Base-by-base conservation (phyloP, 139 green algal species). In the Chlamydomonas sphaeroides region DNA sequence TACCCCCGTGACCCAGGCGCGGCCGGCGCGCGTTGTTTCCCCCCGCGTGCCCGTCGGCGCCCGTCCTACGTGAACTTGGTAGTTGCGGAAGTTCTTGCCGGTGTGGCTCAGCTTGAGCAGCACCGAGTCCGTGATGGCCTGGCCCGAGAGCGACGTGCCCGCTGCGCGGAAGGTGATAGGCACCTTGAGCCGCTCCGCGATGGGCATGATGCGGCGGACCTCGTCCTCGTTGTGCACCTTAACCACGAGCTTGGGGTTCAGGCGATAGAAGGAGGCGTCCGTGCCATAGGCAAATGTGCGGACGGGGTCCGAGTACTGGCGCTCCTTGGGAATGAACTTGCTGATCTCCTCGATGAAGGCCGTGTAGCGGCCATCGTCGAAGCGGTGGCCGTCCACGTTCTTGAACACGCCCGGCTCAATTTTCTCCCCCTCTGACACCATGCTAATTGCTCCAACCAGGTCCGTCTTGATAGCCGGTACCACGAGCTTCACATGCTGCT, bases 101-200 rank as follows among this genome's bases (percentile, higher is more conserved):
- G 93, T 96, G 87, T 99, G 97, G 84, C 91, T 96, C 42, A 99
- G 89, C 95, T 99, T 99, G 7, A 99, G 84, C 72, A 99, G 92
- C 49, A 99, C 95, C 28, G 86, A 95, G 88, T 99, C 97, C 0
- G 95, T 98, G 65, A 99, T 88, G 21, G 97, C 97, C 80, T 97
- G 94, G 17, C 95, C 97, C 3, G 94, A 98, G 23, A 99, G 89
- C 0, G 94, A 98, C 10, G 97, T 99, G 53, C 97, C 97, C 0
- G 97, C 97, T 5, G 97, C 96, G 30, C 96, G 89, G 91, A 99
- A 99, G 42, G 97, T 99, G 32, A 99, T 92, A 0, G 97, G 97
- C 63, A 98, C 96, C n/a, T 84, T 80, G 30, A 95, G 93, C 85
- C 92, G 92, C 75, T 90, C 86, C 1, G 97, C 97, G 42, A 98